Percentiles rank a stretch among this genome's conserved stretches.
These are phyloP conservation scores for Entomortierella beljakovae DNA, from an alignment of 192 early-diverging fungal species.

Conservation along the genomic window DNA sequence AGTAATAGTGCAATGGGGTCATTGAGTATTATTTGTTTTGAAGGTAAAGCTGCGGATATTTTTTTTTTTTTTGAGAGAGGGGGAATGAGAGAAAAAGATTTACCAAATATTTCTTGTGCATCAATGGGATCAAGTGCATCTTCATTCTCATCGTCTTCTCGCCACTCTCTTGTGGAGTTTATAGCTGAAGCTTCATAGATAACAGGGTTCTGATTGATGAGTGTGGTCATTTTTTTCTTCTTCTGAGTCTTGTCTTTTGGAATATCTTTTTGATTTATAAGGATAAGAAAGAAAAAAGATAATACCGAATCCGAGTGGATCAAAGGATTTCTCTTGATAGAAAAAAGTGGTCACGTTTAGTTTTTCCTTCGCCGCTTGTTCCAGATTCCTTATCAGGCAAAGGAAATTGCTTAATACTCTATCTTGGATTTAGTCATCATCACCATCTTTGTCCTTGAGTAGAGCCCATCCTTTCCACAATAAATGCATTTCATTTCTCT, in stretches of 20 bases:
- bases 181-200: slow-evolving; percentile 52
- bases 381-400: too few relatives aligned
- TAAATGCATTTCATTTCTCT: too few relatives aligned
- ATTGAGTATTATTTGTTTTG: too few relatives aligned
- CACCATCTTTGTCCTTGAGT: too few relatives aligned
- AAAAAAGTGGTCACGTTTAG: not conserved
- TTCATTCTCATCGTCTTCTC: slow-evolving; percentile 79
- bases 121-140: slow-evolving; percentile 81
- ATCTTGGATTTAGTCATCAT: too few relatives aligned
- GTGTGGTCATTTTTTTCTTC: slow-evolving; percentile 27
- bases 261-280: not conserved
- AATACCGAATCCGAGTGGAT: too few relatives aligned
- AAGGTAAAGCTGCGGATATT: too few relatives aligned
- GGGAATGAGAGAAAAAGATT: not conserved
- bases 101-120: slow-evolving; percentile 89
- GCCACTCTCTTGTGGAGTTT: slow-evolving; percentile 52
- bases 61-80: not conserved
- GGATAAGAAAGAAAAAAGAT: not conserved
- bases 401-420: too few relatives aligned
- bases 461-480: too few relatives aligned
- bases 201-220: slow-evolving; percentile 52
- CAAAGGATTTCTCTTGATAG: too few relatives aligned
- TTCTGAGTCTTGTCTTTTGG: too few relatives aligned
- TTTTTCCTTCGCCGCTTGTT: not conserved
- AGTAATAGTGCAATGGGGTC: too few relatives aligned